Base-by-base conservation (phyloP, 352 stramenopile species). In the Phytophthora rubi region DNA sequence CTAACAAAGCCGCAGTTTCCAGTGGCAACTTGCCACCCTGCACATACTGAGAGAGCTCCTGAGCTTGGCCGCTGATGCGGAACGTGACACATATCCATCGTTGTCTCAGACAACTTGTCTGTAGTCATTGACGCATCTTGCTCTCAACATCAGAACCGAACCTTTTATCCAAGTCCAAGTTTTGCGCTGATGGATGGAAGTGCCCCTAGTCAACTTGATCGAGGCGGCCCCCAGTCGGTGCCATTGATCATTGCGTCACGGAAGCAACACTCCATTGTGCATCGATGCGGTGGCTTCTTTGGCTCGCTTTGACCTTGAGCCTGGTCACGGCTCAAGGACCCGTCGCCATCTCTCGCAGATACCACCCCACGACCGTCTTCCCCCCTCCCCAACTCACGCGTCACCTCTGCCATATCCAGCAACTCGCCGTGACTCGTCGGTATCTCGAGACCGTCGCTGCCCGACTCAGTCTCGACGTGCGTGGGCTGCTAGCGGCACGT, bases 231-330 rank as follows among this genome's bases (percentile, higher is more conserved):
- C 45, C 30, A 26, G 26, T 30, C 44, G 5, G 18, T 51, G 54
- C 42, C 63, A 72, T 76, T 72, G n/a, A 18, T 64, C 54, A 65
- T 69, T 76, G 68, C 62, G 68, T 75, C 68, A 71, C 62, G 62
- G 58, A 64, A 64, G 62, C 56, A 55, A 49, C 66, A 73, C 44
- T 53, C 39, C 47, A 32, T 44, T 53, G 62, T 23, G 18, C 47
- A 47, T 48, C 44, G 30, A 76, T 76, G 68, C 53, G 58, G 16
- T 65, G 57, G 53, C 48, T 62, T 28, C 37, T 65, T 10, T 76
- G 52, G 26, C n/a, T 75, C 35, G 52, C 62, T 65, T 37, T 76
- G 39, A 16, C 58, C 54, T 59, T 69, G 13, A 44, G 56, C n/a
- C 33, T 39, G 2, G 28, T 16, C 16, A 18, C 52, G 62, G 48